Evolutionary conservation across 129 eudicot genomes (phyloP).

Genomic region (Lonicera japonica): DNA sequence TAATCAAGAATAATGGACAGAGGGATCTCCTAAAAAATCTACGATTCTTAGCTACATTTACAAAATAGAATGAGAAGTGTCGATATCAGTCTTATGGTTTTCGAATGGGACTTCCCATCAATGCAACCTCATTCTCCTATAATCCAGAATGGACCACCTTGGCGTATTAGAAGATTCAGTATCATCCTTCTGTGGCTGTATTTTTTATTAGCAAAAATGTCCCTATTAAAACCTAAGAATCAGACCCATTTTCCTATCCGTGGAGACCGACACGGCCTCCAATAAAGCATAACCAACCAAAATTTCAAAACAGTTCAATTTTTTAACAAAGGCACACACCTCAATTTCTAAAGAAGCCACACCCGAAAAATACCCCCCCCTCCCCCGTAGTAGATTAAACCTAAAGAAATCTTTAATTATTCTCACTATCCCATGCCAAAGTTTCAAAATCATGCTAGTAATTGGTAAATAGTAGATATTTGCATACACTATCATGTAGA

Average conservation of each 20-base stretch:
- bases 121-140: background rate
- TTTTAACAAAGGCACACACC: background rate
- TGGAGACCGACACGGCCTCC: background rate
- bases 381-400: too few relatives aligned
- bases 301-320: background rate
- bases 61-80: background rate
- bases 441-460: too few relatives aligned
- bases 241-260: background rate
- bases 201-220: slow-evolving; percentile 2
- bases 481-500: too few relatives aligned
- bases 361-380: too few relatives aligned
- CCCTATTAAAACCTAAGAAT: background rate
- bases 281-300: background rate
- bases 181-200: slow-evolving; percentile 18
- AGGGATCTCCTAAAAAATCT: background rate
- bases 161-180: slow-evolving; percentile 27
- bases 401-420: too few relatives aligned
- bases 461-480: too few relatives aligned
- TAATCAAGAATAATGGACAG: background rate
- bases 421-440: too few relatives aligned
- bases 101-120: background rate
- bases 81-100: background rate
- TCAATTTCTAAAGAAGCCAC: too few relatives aligned
- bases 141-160: slow-evolving; percentile 28
- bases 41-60: background rate